Base-by-base conservation (phyloP, 129 eudicot genomes). In the Dittrichia graveolens region DNA sequence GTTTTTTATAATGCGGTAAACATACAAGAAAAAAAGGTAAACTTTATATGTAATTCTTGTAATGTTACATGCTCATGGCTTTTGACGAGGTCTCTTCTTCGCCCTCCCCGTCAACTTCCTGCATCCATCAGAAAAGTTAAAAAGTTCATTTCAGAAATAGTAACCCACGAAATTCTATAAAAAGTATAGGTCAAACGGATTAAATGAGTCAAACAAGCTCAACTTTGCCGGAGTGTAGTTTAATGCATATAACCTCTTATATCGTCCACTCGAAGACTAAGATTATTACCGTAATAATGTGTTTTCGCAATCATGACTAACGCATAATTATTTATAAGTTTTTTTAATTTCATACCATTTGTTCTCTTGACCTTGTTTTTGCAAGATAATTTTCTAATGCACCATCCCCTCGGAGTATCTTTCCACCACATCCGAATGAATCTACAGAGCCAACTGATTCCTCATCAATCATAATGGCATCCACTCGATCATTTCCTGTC, bases 381-480 rank as follows among this genome's bases (percentile, higher is more conserved):
- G 87, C 81, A 65, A 89, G 88, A 81, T 83, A 90, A 35, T 75
- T 79, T 57, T 90, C 86, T 75, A 93, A 69, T 55, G 98, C 92
- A 82, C 88, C 89, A 53, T 89, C 92, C 24, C 98, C 96, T 9
- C 83, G 82, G 37, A 93, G 96, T 73, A 93, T 62, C 69, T 93
- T 93, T 19, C 92, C 95, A 7, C 95, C 98, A 72, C 79, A 76
- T 52, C 98, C 95, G 56, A 64, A 64, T n/a, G 75, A 73, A 71
- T 80, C 75, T 41, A 77, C 71, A 10, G 83, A 75, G n/a, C 95
- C 98, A 54, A 89, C 85, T 7, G 95, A 86, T 46, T 87, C 98
- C 78, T 85, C 96, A 38, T 93, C 96, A 65, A 93, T 80, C 40
- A 93, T 92, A 45, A 93, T 95, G 8, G 96, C 96, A 76, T 93